These are phyloP conservation scores for Durotheca rogersii DNA, from an alignment of 495 filamentous ascomycete genomes.

Conservation along the genomic window DNA sequence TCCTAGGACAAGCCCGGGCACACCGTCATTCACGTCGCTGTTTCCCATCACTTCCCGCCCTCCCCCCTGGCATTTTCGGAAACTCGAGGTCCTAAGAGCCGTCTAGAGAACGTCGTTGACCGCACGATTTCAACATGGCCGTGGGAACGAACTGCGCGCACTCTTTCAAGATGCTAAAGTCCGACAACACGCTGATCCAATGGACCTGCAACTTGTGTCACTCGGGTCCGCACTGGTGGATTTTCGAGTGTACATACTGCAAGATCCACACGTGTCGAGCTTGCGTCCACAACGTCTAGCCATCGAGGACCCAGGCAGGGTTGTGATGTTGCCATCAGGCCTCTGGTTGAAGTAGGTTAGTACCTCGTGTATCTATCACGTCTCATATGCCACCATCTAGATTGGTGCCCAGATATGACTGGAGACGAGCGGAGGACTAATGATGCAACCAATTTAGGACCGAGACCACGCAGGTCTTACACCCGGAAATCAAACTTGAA, in stretches of 20 bases:
- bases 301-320: slow-evolving; percentile 10
- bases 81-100: slow-evolving; percentile 6
- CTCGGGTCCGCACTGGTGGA: slow-evolving; percentile 77
- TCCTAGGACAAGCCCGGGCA: too few species aligned
- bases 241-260: slow-evolving; percentile 78
- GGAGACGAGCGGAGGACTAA: slow-evolving; percentile 20
- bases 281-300: slow-evolving; percentile 61
- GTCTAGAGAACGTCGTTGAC: slow-evolving; percentile 10
- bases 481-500: slow-evolving; percentile 11
- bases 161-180: slow-evolving; percentile 75
- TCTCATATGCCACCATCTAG: slow-evolving; percentile 26
- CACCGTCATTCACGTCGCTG: neutral
- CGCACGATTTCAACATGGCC: slow-evolving; percentile 52
- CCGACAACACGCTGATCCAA: slow-evolving; percentile 68
- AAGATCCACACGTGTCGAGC: slow-evolving; percentile 71
- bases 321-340: slow-evolving; percentile 11
- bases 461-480: slow-evolving; percentile 7
- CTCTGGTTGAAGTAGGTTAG: slow-evolving; percentile 17
- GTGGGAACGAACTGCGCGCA: slow-evolving; percentile 65
- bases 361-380: slow-evolving; percentile 20
- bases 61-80: slow-evolving; percentile 1
- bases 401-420: slow-evolving; percentile 12
- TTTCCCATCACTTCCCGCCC: neutral
- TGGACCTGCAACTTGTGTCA: slow-evolving; percentile 80
- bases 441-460: slow-evolving; percentile 11